Evolutionary conservation across 805 yeast genomes (phyloP).

Genomic region (Ogataea nonfermentans): DNA sequence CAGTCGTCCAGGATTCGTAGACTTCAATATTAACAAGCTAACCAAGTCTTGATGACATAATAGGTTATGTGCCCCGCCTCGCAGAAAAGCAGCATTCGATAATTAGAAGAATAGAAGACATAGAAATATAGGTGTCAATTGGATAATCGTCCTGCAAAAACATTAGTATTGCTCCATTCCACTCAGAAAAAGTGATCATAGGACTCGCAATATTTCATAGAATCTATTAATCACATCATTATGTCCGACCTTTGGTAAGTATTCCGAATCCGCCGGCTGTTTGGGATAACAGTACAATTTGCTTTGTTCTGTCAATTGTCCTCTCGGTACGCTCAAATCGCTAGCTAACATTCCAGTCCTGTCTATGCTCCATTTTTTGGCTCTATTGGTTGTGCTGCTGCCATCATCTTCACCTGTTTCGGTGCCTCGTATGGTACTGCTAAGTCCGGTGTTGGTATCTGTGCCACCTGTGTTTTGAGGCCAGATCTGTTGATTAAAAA

Average conservation of each 20-base stretch:
- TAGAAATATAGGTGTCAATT: constrained; percentile 13
- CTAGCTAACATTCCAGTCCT: constrained; percentile 44
- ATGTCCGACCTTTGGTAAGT: constrained; percentile 25
- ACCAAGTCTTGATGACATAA: neutral
- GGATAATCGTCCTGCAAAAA: constrained; percentile 5
- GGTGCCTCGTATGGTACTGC: constrained; percentile 99
- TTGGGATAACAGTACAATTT: constrained; percentile 1
- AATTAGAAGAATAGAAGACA: constrained; percentile 2
- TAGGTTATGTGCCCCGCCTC: constrained; percentile 7
- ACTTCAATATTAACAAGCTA: too few relatives aligned
- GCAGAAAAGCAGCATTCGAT: constrained; percentile 13
- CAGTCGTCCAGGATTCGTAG: too few relatives aligned
- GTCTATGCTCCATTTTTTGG: constrained; percentile 97
- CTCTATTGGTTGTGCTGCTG: constrained; percentile 98
- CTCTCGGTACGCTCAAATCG: neutral
- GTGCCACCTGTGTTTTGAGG: constrained; percentile 96
- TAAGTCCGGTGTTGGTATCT: constrained; percentile 98
- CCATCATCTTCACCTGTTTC: constrained; percentile 96
- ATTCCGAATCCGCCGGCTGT: constrained; percentile 1
- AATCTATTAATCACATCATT: constrained; percentile 2
- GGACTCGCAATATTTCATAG: constrained; percentile 7
- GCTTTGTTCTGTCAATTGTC: neutral
- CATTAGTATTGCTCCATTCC: constrained; percentile 3
- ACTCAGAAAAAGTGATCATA: neutral
- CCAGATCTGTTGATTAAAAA: constrained; percentile 93